A percentile compares a stretch with the other conserved stretches of the same genome.
phyloP scores from a whole-genome alignment of 257 asterid genomes.

The Capsicum chinense region DNA sequence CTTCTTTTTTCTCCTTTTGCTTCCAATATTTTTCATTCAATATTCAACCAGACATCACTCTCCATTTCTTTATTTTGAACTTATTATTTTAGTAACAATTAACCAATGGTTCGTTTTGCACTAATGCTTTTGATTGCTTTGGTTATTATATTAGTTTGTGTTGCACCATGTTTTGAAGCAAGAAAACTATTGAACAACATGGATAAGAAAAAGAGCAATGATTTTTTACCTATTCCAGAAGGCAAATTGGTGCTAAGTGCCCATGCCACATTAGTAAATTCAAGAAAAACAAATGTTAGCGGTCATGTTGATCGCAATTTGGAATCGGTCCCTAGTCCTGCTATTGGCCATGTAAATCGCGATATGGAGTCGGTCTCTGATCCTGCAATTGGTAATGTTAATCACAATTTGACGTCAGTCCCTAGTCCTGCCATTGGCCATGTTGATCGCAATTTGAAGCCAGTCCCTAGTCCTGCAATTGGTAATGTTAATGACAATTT shows the following conservation, averaged over 20 bases:
- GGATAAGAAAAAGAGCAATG: conserved; percentile 2
- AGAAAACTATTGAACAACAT: neutral
- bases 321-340: neutral
- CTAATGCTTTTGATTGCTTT: neutral
- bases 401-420: no score
- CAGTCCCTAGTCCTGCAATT: conserved; percentile 27
- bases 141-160: neutral
- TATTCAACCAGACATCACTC: neutral
- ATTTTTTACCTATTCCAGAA: neutral
- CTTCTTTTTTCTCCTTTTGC: neutral
- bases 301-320: neutral
- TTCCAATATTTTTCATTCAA: neutral
- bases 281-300: neutral
- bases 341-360: no score
- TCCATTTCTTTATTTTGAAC: neutral
- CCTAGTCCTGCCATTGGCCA: neutral
- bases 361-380: no score
- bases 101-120: neutral
- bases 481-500: neutral
- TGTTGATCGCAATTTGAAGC: neutral
- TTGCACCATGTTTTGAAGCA: conserved; percentile 18
- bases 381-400: no score
- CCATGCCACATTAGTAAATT: neutral
- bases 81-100: neutral
- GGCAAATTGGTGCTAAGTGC: neutral